Conservation (phyloP, 2,329 filamentous ascomycete genomes). For the Ophiostoma perfectum region DNA sequence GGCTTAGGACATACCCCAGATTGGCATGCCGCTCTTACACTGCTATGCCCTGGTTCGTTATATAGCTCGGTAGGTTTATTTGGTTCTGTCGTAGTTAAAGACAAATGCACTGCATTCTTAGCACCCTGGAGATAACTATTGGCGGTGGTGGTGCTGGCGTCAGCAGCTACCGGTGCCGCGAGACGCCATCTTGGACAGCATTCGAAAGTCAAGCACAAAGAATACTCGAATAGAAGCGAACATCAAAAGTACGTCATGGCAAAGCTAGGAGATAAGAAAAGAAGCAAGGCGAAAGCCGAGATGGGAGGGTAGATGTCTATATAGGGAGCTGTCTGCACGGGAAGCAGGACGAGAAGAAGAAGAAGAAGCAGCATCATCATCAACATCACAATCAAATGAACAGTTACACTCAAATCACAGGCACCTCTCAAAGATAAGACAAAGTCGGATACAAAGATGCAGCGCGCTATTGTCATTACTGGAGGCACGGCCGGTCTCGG, state of each 20-base stretch:
- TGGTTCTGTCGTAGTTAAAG: too few species aligned
- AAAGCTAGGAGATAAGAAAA: background rate
- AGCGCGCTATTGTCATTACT: constrained; percentile 20
- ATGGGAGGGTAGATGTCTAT: background rate
- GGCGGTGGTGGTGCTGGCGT: background rate
- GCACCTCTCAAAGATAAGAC: background rate
- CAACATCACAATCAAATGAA: background rate
- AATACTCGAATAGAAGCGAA: background rate
- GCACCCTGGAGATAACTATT: too few species aligned
- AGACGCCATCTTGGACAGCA: background rate
- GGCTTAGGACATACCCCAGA: too few species aligned
- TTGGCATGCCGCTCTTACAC: too few species aligned
- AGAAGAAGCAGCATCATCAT: background rate
- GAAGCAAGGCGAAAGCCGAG: background rate
- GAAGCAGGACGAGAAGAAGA: too few species aligned
- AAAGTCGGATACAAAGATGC: background rate
- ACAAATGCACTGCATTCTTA: too few species aligned
- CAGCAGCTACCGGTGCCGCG: background rate
- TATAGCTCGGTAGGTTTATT: too few species aligned
- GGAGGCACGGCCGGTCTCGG: constrained; percentile 21
- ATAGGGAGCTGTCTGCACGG: background rate
- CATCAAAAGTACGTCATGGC: background rate
- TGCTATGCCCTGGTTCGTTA: too few species aligned
- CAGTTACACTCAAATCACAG: background rate
- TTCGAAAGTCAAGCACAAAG: background rate